A percentile compares a stretch with the other conserved stretches of the same genome.
These are phyloP conservation scores for Lumnitzera littorea DNA, from an alignment of 345 rosid species.

Conservation along the genomic window DNA sequence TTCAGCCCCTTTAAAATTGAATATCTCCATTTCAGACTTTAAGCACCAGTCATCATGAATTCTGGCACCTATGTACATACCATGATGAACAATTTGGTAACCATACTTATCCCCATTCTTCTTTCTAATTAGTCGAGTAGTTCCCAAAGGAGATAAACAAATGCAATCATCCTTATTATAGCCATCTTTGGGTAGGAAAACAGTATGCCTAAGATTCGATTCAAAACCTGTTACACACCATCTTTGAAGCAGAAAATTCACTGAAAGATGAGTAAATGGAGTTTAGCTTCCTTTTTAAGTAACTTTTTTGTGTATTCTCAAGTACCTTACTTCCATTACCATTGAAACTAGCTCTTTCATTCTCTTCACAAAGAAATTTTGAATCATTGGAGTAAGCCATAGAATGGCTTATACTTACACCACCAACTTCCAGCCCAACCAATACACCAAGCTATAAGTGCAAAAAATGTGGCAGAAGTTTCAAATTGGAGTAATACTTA, in stretches of 20 bases:
- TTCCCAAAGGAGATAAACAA: constrained; percentile 76
- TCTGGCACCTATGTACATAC: constrained; percentile 34
- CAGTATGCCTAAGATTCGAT: constrained; percentile 32
- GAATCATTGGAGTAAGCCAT: constrained; percentile 16
- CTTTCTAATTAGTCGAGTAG: constrained; percentile 66
- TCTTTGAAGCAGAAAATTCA: constrained; percentile 46
- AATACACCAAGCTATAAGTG: constrained; percentile 55
- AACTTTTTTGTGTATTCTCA: constrained; percentile 21
- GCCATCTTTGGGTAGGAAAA: constrained; percentile 58
- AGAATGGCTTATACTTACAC: constrained; percentile 55
- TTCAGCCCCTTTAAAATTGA: constrained; percentile 26
- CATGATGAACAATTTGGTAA: constrained; percentile 46
- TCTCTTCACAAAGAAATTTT: not conserved
- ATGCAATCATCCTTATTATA: constrained; percentile 49
- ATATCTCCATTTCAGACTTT: constrained; percentile 21
- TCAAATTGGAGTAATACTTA: constrained; percentile 21
- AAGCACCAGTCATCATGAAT: constrained; percentile 54
- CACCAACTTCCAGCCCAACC: constrained; percentile 69
- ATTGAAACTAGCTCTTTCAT: constrained; percentile 2
- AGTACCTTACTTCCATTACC: constrained; percentile 15
- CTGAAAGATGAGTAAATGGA: constrained; percentile 29
- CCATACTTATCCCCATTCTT: constrained; percentile 20
- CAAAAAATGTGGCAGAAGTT: constrained; percentile 42
- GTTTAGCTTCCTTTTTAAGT: constrained; percentile 23
- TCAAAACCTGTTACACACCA: constrained; percentile 19